Base-by-base conservation (phyloP, 306 rosid species). In the Astragalus membranaceus region DNA sequence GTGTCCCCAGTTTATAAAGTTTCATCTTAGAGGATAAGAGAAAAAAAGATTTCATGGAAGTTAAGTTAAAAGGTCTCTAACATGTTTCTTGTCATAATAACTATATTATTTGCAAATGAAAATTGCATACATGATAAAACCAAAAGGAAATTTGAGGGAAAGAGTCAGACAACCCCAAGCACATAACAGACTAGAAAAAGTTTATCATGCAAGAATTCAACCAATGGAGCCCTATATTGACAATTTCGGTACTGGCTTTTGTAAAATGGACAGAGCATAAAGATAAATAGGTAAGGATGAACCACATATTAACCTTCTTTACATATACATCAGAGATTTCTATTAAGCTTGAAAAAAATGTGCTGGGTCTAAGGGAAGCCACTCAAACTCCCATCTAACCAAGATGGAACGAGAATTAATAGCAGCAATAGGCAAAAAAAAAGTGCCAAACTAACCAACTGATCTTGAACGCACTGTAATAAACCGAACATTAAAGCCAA, bases 371-470 rank as follows among this genome's bases (percentile, higher is more conserved):
- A 12, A 50, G 14, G 46, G 13, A 54, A 47, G 32, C 36, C 11
- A 71, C 48, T 54, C 37, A 17, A 53, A 69, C 67, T 73, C 74
- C 41, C 15, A 23, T 20, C 61, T 41, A 67, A 67, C 47, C 54
- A 43, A 33, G 26, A 67, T 23, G 66, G 3, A 23, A 53, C 10
- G 1, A 10, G 7, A 54, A 5, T 54, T 61, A 32, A 47, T 51
- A 37, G 49, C 9, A 76, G 50, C 1, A 1, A 37, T 1, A 35
- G 10, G 42, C 13, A 15, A 23, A 26, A n/a, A 32, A 29, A 39
- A 10, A n/a, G 33, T 61, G 32, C 16, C 46, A 6, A 61, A 17
- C 67, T 41, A 10, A 12, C 17, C 10, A 14, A 49, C 32, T 10
- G 4, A 20, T 23, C 29, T 26, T 8, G 20, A 52, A 10, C 36